Evolutionary conservation across 495 filamentous ascomycete species (phyloP).

Genomic region (Schizothecium vesticola): DNA sequence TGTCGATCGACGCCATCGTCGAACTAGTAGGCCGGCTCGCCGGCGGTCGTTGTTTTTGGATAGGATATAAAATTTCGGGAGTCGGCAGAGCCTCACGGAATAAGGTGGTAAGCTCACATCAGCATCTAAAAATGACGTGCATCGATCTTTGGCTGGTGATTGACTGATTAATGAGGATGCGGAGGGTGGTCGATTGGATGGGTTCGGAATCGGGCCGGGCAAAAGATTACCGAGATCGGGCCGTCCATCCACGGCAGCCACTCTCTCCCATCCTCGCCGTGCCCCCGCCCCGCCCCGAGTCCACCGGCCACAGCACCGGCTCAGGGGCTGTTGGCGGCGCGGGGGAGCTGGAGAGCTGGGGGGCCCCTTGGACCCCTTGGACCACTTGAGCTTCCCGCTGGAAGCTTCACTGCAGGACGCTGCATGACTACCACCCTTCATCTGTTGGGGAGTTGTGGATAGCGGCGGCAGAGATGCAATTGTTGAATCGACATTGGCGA

Average conservation of each 20-base stretch:
- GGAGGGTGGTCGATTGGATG: neutral
- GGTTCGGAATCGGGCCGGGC: neutral
- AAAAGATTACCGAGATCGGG: neutral
- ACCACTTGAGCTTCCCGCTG: neutral
- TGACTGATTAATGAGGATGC: neutral
- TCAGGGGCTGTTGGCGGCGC: neutral
- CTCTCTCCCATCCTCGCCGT: neutral
- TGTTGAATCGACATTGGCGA: conserved; percentile 5
- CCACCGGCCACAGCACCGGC: neutral
- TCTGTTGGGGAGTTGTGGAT: conserved; percentile 10
- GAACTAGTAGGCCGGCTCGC: no score
- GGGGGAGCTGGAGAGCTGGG: neutral
- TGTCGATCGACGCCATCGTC: neutral
- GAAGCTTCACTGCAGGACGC: neutral
- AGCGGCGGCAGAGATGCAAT: neutral
- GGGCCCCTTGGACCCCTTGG: neutral
- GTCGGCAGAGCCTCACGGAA: neutral
- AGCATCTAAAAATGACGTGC: neutral
- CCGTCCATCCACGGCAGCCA: no score
- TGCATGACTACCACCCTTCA: neutral
- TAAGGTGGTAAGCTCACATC: neutral
- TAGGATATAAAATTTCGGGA: neutral
- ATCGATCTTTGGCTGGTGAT: neutral
- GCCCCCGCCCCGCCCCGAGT: neutral
- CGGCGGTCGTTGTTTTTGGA: neutral